A percentile compares a stretch with the other conserved stretches of the same genome.
Evolutionary conservation across 2,329 filamentous ascomycete genomes (phyloP).

Genomic region (Diaporthe nobilis): DNA sequence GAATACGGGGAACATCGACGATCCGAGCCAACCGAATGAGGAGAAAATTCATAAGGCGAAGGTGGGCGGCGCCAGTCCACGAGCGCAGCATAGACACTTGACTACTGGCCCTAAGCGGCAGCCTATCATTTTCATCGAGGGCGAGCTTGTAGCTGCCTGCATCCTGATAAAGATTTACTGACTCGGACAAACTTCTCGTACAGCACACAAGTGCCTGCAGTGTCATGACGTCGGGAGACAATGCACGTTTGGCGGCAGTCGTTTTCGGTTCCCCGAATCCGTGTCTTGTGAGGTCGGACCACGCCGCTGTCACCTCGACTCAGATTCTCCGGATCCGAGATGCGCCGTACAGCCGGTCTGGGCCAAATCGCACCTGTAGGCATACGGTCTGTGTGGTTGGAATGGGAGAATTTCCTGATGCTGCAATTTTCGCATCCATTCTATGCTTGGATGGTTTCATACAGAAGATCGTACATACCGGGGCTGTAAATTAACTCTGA

Average conservation of each 20-base stretch:
- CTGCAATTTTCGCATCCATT: background rate
- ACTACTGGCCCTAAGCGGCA: background rate
- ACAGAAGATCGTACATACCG: slow-evolving; percentile 37
- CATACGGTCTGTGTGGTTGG: background rate
- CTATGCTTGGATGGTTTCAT: slow-evolving; percentile 20
- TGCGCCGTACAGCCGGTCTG: slow-evolving; percentile 1
- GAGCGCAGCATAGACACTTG: slow-evolving; percentile 13
- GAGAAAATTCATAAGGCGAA: background rate
- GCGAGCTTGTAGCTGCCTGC: slow-evolving; percentile 25
- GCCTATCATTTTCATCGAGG: slow-evolving; percentile 1
- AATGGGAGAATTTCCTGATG: slow-evolving; percentile 24
- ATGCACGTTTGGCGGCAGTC: slow-evolving; percentile 4
- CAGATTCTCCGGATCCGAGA: background rate
- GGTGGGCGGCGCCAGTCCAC: slow-evolving; percentile 5
- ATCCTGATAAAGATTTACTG: slow-evolving; percentile 7
- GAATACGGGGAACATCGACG: background rate
- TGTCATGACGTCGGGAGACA: slow-evolving; percentile 10
- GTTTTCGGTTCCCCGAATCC: background rate
- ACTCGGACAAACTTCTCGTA: slow-evolving; percentile 21
- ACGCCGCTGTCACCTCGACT: background rate
- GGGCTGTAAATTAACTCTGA: background rate
- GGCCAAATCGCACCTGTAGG: background rate
- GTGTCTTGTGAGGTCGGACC: background rate
- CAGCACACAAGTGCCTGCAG: background rate
- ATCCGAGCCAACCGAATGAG: slow-evolving; percentile 12